Base-by-base conservation (phyloP, 148 eudicot species). In the Selenicereus undatus region DNA sequence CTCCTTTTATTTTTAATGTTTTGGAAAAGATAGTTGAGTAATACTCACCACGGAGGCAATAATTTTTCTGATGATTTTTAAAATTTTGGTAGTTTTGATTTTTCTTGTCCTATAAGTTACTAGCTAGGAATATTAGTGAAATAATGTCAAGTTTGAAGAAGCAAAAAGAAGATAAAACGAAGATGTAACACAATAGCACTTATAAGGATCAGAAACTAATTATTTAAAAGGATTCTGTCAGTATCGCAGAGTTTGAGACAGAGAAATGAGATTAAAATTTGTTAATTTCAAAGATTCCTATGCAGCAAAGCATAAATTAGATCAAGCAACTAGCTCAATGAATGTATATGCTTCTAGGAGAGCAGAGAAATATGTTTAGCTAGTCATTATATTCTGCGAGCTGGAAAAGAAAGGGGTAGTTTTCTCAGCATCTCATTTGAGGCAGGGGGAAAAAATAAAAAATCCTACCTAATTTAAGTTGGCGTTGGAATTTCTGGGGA, bases 401-500 rank as follows among this genome's bases (percentile, higher is more conserved):
- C 27, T 11, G 27, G 68, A 62, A 62, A 22, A n/a, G 27, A 8
- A 62, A 36, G 2, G 39, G 39, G 3, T 62, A 62, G 17, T 62
- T 22, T 62, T 2, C 27, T 62, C 10, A 10, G 7, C 74, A 71
- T 36, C 74, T 18, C 26, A 71, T 7, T 35, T 21, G 20, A 21
- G 12, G 32, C n/a, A 30, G 17, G n/a, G n/a, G n/a, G n/a, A n/a
- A n/a, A n/a, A n/a, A n/a, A n/a, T n/a, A 50, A 36, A 71, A 36
- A 32, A 5, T 43, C 3, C 32, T 32, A 71, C 14, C 43, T 68
- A 68, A 26, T 36, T 13, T 7, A 71, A 32, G 36, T 68, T 27
- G 45, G 81, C 51, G 69, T 60, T 80, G 82, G 73, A 64, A 78
- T 65, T 6, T 62, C 66, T 81, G 74, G 22, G 62, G 27, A n/a